Conservation (phyloP, 228 moss, liverwort and hornwort species). For the Sphagnum magellanicum region DNA sequence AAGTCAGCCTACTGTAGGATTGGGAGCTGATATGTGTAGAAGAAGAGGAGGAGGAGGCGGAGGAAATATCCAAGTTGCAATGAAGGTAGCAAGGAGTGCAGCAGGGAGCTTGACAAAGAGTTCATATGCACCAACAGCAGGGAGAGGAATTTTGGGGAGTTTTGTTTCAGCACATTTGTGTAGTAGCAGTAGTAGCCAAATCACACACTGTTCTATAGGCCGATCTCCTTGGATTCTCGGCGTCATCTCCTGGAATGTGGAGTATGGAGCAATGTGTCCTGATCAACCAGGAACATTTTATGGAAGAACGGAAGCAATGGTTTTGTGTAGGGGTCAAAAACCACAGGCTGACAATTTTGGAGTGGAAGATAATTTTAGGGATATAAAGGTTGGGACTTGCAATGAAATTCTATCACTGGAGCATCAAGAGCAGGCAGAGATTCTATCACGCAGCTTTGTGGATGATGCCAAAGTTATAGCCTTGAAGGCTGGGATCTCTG, state of each 20-base stretch:
- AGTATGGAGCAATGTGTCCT: conserved; percentile 12
- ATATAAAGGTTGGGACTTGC: conserved; percentile 1
- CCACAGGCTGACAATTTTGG: conserved; percentile 22
- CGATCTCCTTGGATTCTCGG: conserved; percentile 5
- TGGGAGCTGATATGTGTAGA: conserved; percentile 20
- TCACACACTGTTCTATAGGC: not conserved
- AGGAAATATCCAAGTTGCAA: not conserved
- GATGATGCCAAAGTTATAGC: conserved; percentile 18
- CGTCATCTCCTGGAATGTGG: conserved; percentile 2
- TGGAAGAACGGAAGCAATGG: conserved; percentile 4
- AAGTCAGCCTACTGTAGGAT: not conserved
- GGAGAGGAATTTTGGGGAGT: conserved; percentile 29
- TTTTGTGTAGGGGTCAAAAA: conserved; percentile 25
- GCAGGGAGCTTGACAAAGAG: not conserved
- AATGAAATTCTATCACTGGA: conserved; percentile 9
- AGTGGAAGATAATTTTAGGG: conserved; percentile 10
- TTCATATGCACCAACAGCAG: not conserved
- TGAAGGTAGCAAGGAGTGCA: not conserved
- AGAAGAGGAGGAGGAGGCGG: conserved; percentile 1
- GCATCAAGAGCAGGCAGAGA: conserved; percentile 16
- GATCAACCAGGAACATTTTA: not conserved
- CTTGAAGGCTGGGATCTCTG: conserved; percentile 9
- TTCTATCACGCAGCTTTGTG: conserved; percentile 13
- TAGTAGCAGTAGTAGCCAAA: conserved; percentile 28
- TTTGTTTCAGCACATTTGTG: conserved; percentile 38